Conservation (phyloP, 306 rosid genomes). For the Lotus japonicus region DNA sequence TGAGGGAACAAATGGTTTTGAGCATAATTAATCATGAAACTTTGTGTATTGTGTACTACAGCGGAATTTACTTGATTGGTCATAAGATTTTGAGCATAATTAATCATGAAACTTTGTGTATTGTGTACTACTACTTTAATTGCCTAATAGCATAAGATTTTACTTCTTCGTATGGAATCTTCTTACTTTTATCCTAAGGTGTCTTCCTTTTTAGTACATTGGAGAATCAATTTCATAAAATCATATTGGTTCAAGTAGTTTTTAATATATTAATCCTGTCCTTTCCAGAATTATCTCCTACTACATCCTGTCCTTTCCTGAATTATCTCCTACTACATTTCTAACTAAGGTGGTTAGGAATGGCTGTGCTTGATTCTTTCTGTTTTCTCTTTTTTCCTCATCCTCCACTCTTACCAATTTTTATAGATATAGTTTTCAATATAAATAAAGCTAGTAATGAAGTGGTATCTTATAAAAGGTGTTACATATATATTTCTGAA, state of each 20-base stretch:
- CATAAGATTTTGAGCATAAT: background rate
- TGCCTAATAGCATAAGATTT: background rate
- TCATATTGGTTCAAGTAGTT: background rate
- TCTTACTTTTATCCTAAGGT: background rate
- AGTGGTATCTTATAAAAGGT: background rate
- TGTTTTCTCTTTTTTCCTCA: background rate
- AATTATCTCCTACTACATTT: background rate
- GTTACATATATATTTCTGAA: background rate
- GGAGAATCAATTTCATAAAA: background rate
- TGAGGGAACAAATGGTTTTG: background rate
- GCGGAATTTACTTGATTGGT: no score
- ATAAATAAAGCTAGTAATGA: background rate
- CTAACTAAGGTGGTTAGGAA: background rate
- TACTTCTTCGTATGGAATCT: background rate
- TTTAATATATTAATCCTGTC: background rate
- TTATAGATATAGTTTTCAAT: background rate
- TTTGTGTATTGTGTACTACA: background rate
- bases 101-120: background rate
- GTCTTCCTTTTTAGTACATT: slow-evolving; percentile 8
- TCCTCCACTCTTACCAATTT: background rate
- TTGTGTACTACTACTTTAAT: background rate
- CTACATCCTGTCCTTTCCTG: background rate
- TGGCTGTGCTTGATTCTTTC: background rate
- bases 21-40: background rate
- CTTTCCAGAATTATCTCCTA: background rate